Base-by-base conservation (phyloP, 1,284 basidiomycete species). In the Cryptococcus sp. region DNA sequence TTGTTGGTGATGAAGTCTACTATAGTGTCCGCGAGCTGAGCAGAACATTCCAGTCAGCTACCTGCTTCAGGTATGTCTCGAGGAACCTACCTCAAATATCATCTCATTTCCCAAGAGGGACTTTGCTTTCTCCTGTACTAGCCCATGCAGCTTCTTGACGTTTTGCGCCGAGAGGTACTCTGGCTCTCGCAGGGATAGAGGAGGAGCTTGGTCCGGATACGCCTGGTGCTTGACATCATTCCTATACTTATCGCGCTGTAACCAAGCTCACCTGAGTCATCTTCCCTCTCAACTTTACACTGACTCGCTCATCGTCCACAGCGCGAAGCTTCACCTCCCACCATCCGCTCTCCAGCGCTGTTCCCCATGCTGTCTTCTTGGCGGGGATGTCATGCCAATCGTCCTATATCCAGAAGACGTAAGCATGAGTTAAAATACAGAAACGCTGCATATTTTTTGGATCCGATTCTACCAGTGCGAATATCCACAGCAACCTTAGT, bases 301-400 rank as follows among this genome's bases (percentile, higher is more conserved):
- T 62, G 10, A 79, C 76, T 47, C 72, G 60, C 46, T 58, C 57
- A 48, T 75, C 76, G 11, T 72, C 68, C 43, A 66, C 64, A 15
- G 65, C 69, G 38, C 61, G 58, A 17, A 78, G 60, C 30, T 50
- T 62, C 19, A 78, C 70, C 50, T 69, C 70, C 75, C 75, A 78
- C 72, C 76, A 78, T 30, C 75, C 75, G 15, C 55, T 62, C 49
- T 78, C 72, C 5, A 63, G 60, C 19, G 70, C 66, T 8, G 71
- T 75, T 2, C 74, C 74, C 78, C 78, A 79, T 63, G 73, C 73
- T 51, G 76, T 76, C 49, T 72, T 73, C 58, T 60, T 69, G 5
- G 76, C 66, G 15, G 72, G 66, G 23, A 78, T 61, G 54, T 78
- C 76, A 47, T 66, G 63, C 76, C 76, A 79, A 54, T 78, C 78